Base-by-base conservation (phyloP, 2,329 filamentous ascomycete genomes). In the Trichoderma gracile region DNA sequence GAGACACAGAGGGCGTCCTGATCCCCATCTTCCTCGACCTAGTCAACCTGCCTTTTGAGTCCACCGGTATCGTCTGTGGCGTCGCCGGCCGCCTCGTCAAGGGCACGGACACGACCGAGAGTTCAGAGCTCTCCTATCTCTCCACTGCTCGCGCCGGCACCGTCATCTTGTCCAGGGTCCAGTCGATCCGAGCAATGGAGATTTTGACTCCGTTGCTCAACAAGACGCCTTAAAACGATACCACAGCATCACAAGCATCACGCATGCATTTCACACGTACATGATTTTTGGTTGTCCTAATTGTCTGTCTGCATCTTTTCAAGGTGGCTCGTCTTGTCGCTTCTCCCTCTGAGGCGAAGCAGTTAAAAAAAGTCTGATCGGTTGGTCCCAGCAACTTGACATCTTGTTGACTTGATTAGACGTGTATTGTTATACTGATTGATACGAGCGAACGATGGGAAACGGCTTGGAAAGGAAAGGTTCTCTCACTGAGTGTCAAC, bases 21-120 rank as follows among this genome's bases (percentile, higher is more conserved):
- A 86, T 96, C 1, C 93, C 95, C 1, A 95, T 99, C 70, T 94
- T 93, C 65, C 83, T 99, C 3, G 92, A 98, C 71, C 82, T 99
- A 27, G 87, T 86, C 21, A 87, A 86, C 47, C 80, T 98, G 46
- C 91, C 94, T 0, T 83, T 94, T 47, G 92, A 97, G 75, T 93
- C 92, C 8, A 96, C 93, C 0, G 94, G 94, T 23, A 97, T 99
- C 65, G 92, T 99, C 3, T 97, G 93, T 70, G 94, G 95, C 30
- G 92, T 99, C 2, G 93, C 94, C 0, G 92, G 93, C 27, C 85
- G 88, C 62, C 81, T 98, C 30, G 90, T 93, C 0, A 86, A 90
- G 56, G 90, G 91, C 52, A 88, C 92, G 75, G 77, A 81, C 62
- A 79, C 79, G 69, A 74, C 75, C 40, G 78, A 80, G 66, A 82